A percentile compares a stretch with the other conserved stretches of the same genome.
Evolutionary conservation across 148 eudicot species (phyloP).

Genomic region (Rhododendron ferrugineum): DNA sequence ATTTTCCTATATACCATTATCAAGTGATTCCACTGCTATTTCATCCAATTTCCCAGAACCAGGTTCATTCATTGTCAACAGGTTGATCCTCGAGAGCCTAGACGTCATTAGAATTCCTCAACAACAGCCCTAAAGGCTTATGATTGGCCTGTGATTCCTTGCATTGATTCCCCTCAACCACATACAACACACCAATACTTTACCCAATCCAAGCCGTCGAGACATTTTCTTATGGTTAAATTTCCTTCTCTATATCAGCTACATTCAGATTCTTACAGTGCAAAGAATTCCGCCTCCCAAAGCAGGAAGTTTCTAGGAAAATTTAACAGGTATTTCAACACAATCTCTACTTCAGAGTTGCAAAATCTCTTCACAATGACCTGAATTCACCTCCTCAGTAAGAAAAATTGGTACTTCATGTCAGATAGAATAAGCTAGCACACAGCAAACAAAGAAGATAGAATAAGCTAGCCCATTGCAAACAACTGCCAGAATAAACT

Average conservation of each 20-base stretch:
- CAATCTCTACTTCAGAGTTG: background rate
- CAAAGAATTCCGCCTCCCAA: background rate
- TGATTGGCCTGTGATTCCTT: background rate
- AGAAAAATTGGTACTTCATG: background rate
- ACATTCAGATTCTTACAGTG: background rate
- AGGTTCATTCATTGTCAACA: too few species aligned
- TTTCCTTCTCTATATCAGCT: too few species aligned
- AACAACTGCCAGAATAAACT: background rate
- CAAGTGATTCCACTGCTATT: too few species aligned
- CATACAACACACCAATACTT: background rate
- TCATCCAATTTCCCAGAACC: too few species aligned
- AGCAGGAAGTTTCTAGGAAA: background rate
- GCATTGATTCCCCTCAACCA: background rate
- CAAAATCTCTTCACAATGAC: background rate
- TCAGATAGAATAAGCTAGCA: too few species aligned
- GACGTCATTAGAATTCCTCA: too few species aligned
- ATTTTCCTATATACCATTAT: too few species aligned
- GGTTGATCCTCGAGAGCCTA: too few species aligned
- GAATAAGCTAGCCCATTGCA: background rate
- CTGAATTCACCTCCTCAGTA: too few species aligned
- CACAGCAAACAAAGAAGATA: background rate
- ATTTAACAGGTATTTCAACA: background rate
- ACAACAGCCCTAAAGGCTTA: too few species aligned
- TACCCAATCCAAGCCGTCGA: background rate
- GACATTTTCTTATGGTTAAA: background rate